Conservation (phyloP, 2,329 filamentous ascomycete species). For the Capronia americana region DNA sequence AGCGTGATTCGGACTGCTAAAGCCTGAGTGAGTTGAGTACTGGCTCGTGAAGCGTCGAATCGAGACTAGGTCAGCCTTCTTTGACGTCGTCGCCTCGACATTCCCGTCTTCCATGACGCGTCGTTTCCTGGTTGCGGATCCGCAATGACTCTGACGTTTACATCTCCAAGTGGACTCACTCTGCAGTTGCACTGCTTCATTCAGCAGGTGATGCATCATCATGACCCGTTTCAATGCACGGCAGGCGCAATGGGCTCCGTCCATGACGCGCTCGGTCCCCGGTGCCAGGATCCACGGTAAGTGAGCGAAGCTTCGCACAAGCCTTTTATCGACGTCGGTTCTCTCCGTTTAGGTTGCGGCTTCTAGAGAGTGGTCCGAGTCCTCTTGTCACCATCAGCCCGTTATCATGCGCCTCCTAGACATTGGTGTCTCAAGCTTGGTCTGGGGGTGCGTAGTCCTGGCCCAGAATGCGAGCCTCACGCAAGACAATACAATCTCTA, state of each 20-base stretch:
- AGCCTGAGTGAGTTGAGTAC: neutral
- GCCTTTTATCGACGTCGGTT: neutral
- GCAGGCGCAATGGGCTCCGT: neutral
- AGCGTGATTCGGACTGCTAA: neutral
- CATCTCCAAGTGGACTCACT: neutral
- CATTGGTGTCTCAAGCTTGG: neutral
- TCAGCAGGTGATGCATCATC: neutral
- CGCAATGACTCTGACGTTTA: slow-evolving; percentile 11
- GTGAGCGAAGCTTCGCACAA: neutral
- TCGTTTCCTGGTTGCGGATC: neutral
- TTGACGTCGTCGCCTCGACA: slow-evolving; percentile 1
- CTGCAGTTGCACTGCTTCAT: neutral
- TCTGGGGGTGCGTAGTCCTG: neutral
- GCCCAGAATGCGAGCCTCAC: slow-evolving; percentile 20
- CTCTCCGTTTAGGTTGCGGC: neutral
- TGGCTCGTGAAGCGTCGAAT: neutral
- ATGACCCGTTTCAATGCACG: neutral
- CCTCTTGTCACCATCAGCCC: neutral
- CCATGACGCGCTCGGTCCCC: neutral
- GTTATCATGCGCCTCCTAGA: neutral
- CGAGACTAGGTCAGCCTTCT: slow-evolving; percentile 12
- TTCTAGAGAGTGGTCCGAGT: neutral
- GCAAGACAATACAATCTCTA: slow-evolving; percentile 29
- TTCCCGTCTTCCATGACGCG: slow-evolving; percentile 1
- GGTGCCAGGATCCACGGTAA: neutral